Evolutionary conservation across 164 flowering plant species (phyloP).

Genomic region (Macadamia tetraphylla): DNA sequence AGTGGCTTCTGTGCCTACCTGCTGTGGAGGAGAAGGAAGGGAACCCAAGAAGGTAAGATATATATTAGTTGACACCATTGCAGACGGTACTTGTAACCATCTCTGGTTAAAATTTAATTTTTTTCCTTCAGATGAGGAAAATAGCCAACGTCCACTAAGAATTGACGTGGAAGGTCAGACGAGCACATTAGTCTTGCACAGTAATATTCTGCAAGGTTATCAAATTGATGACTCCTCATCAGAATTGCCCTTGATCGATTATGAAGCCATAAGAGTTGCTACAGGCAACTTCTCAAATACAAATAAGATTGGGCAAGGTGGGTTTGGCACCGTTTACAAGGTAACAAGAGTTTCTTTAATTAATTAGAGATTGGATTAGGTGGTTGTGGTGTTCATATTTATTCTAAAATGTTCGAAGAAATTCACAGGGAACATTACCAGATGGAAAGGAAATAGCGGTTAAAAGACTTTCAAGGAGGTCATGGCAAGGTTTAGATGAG

Average conservation of each 20-base stretch:
- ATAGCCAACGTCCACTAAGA: too few relatives aligned
- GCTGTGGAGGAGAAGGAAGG: too few relatives aligned
- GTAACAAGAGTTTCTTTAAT: conserved; percentile 4
- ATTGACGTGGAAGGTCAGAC: not conserved
- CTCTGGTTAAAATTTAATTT: too few relatives aligned
- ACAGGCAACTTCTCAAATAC: conserved; percentile 21
- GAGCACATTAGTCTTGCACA: not conserved
- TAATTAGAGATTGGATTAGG: not conserved
- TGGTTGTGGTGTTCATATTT: too few relatives aligned
- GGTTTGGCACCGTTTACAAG: conserved; percentile 30
- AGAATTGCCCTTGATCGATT: conserved; percentile 18
- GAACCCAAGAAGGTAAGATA: too few relatives aligned
- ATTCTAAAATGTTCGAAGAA: too few relatives aligned
- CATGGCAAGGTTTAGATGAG: conserved; percentile 25
- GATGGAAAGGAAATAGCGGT: conserved; percentile 22
- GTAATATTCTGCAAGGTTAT: not conserved
- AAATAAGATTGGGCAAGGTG: conserved; percentile 35
- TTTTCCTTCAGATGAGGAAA: too few relatives aligned
- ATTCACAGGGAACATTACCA: conserved; percentile 14
- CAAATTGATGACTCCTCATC: not conserved
- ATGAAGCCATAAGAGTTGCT: conserved; percentile 13
- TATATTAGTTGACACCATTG: too few relatives aligned
- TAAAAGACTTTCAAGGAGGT: conserved; percentile 21
- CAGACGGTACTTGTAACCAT: too few relatives aligned
- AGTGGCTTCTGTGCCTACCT: too few relatives aligned